Percentiles rank a stretch among this genome's conserved stretches.
Conservation (phyloP, 75 land plant species). For the Chamaecyparis obtusa region DNA sequence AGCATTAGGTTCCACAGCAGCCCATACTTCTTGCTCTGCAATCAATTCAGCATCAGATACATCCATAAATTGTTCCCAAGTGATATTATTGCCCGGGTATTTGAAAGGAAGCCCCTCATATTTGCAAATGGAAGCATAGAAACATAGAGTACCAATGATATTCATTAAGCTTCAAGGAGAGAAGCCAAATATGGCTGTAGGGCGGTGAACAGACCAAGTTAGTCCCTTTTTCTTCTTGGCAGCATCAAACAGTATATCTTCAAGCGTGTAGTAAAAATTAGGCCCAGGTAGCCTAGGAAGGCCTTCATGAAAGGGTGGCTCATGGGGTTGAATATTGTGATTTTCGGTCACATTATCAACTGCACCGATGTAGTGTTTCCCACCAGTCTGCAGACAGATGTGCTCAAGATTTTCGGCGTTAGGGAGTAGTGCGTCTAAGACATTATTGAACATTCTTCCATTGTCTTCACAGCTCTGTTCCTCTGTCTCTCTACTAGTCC, state of each 20-base stretch:
- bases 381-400: slow-evolving; percentile 73
- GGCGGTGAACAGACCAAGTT: slow-evolving; percentile 72
- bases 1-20: slow-evolving; percentile 54
- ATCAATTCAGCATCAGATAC: slow-evolving; percentile 78
- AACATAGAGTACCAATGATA: slow-evolving; percentile 45
- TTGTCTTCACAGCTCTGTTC: slow-evolving; percentile 40
- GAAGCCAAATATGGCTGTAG: slow-evolving; percentile 61
- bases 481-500: slow-evolving; percentile 43
- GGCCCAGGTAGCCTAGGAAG: slow-evolving; percentile 52
- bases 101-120: slow-evolving; percentile 41
- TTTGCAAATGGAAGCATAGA: slow-evolving; percentile 74
- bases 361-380: slow-evolving; percentile 74
- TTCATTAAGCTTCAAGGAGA: slow-evolving; percentile 69
- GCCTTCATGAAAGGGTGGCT: slow-evolving; percentile 67
- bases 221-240: slow-evolving; percentile 26
- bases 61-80: slow-evolving; percentile 60
- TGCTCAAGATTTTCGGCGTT: slow-evolving; percentile 59
- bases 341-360: slow-evolving; percentile 23
- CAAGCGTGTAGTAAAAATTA: slow-evolving; percentile 68
- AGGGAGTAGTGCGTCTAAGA: slow-evolving; percentile 55
- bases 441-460: slow-evolving; percentile 57
- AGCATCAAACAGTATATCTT: slow-evolving; percentile 55
- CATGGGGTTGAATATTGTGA: slow-evolving; percentile 28
- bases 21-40: slow-evolving; percentile 95
- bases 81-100: slow-evolving; percentile 48